Evolutionary conservation across 2,329 filamentous ascomycete genomes (phyloP).

Genomic region (Microascus cirrosus): DNA sequence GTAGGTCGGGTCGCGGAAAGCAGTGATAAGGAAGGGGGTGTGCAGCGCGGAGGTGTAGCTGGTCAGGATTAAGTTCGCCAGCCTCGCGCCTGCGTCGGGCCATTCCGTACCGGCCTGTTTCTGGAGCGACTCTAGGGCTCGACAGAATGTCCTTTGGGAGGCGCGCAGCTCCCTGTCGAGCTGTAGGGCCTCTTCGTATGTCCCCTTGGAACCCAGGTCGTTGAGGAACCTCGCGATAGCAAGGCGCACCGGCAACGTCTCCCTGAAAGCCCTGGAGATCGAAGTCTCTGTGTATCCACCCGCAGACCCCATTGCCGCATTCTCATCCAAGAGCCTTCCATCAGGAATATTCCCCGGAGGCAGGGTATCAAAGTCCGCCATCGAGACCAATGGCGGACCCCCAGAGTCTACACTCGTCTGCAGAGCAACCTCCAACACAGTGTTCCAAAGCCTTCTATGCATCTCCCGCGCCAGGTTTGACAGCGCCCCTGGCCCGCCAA

Average conservation of each 20-base stretch:
- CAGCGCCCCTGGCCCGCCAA: conserved; percentile 19
- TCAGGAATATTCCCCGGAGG: conserved; percentile 39
- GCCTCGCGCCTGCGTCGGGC: conserved; percentile 33
- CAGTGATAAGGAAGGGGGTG: conserved; percentile 32
- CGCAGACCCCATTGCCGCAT: conserved; percentile 19
- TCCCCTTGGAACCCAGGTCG: conserved; percentile 19
- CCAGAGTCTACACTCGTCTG: conserved; percentile 34
- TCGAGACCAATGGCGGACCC: conserved; percentile 29
- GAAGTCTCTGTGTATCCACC: conserved; percentile 26
- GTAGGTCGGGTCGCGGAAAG: conserved; percentile 29
- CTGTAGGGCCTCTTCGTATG: conserved; percentile 31
- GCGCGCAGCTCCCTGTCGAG: conserved; percentile 29
- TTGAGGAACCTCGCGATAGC: conserved; percentile 31
- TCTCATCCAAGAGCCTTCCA: conserved; percentile 24
- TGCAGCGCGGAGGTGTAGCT: conserved; percentile 46
- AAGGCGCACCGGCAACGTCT: conserved; percentile 30
- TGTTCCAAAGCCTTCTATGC: conserved; percentile 39
- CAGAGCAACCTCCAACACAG: conserved; percentile 34
- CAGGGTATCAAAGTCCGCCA: conserved; percentile 34
- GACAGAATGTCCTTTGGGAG: conserved; percentile 28
- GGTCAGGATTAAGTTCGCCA: conserved; percentile 34
- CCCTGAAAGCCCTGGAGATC: conserved; percentile 27
- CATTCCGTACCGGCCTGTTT: conserved; percentile 12
- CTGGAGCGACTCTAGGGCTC: conserved; percentile 15
- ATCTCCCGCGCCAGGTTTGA: conserved; percentile 28